Conservation (phyloP, 2,329 filamentous ascomycete species). For the Venturia aucupariae region DNA sequence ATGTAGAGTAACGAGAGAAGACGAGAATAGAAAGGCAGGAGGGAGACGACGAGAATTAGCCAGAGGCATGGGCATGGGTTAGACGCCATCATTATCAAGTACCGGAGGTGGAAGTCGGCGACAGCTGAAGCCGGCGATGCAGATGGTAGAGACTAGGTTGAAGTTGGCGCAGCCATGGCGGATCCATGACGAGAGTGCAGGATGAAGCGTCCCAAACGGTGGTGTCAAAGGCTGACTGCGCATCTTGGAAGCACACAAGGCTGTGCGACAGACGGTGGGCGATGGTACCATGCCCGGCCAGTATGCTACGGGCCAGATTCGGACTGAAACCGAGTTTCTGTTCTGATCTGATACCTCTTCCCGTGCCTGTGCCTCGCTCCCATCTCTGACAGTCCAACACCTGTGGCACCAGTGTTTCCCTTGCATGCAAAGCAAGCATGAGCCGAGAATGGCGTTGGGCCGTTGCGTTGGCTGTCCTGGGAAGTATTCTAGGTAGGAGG, state of each 20-base stretch:
- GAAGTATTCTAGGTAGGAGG: too few species aligned
- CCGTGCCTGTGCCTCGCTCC: not conserved
- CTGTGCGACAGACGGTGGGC: not conserved
- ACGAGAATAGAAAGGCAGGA: not conserved
- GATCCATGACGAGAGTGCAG: not conserved
- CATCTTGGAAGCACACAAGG: not conserved
- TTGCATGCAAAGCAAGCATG: not conserved
- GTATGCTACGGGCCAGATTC: not conserved
- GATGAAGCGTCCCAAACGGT: not conserved
- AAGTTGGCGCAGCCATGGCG: not conserved
- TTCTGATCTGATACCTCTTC: too few species aligned
- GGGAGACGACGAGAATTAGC: not conserved
- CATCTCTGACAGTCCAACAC: not conserved
- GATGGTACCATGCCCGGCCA: too few species aligned
- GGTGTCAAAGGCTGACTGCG: not conserved
- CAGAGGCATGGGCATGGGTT: not conserved
- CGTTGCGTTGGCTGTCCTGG: not conserved
- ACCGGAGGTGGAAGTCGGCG: not conserved
- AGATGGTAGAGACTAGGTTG: not conserved
- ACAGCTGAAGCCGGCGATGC: not conserved
- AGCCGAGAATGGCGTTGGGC: not conserved
- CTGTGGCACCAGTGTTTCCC: not conserved
- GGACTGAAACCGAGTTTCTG: not conserved
- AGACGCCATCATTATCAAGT: conserved; percentile 1
- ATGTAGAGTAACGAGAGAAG: not conserved